phyloP scores from a whole-genome alignment of 2,329 filamentous ascomycete species.

The Juglanconis sp. region DNA sequence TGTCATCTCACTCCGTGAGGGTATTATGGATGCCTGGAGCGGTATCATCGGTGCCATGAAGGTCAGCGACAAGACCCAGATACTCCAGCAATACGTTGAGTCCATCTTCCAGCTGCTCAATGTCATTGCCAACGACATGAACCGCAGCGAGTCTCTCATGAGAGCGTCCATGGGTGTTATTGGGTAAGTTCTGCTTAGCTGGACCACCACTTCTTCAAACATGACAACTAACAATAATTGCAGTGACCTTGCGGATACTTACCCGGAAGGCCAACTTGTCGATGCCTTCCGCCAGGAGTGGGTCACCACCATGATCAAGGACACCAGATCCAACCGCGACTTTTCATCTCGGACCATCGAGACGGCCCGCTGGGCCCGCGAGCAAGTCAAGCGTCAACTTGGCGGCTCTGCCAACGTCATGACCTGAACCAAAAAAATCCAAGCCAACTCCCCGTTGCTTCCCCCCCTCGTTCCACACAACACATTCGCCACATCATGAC shows the following conservation, averaged over 20 bases:
- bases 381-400: slow-evolving; percentile 92
- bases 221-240: slow-evolving; percentile 45
- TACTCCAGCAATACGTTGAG: slow-evolving; percentile 74
- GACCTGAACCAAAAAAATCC: slow-evolving; percentile 35
- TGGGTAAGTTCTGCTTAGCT: slow-evolving; percentile 56
- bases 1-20: slow-evolving; percentile 88
- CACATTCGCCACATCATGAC: slow-evolving; percentile 18
- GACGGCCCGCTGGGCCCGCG: slow-evolving; percentile 93
- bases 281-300: slow-evolving; percentile 87
- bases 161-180: slow-evolving; percentile 96
- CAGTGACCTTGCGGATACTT: slow-evolving; percentile 82
- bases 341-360: slow-evolving; percentile 83
- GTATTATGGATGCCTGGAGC: slow-evolving; percentile 99
- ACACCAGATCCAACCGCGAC: slow-evolving; percentile 85
- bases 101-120: slow-evolving; percentile 86
- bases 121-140: slow-evolving; percentile 74
- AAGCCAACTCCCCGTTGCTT: slow-evolving; percentile 5
- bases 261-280: slow-evolving; percentile 83
- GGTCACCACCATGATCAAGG: slow-evolving; percentile 85
- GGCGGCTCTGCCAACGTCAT: slow-evolving; percentile 52
- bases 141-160: slow-evolving; percentile 88
- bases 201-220: neutral
- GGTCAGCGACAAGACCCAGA: slow-evolving; percentile 67
- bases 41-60: slow-evolving; percentile 96
- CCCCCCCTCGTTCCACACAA: slow-evolving; percentile 9